Base-by-base conservation (phyloP, 257 asterid genomes). In the Verbena officinalis region DNA sequence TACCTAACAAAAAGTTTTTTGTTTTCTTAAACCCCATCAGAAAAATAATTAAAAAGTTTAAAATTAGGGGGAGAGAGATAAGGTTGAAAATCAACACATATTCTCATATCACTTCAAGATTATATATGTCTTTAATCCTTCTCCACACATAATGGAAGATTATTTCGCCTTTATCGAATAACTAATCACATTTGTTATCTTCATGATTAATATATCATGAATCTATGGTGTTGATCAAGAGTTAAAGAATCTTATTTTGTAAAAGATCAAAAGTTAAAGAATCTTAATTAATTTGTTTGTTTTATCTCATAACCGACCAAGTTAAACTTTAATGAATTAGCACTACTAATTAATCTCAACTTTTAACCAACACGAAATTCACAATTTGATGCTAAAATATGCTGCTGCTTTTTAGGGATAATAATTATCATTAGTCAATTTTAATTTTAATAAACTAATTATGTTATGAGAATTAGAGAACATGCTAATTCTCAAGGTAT, bases 201-300 rank as follows among this genome's bases (percentile, higher is more conserved):
- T n/a, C 42, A 11, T 59, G 44, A 14, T 36, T 5, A 15, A 4
- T 52, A 31, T 17, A 0, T 39, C 24, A 16, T 46, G 24, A 55
- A 33, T 51, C 22, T 55, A 50, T 39, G 52, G 59, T 36, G 33
- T 9, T 24, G 17, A 31, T 14, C 38, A 0, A 42, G 31, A 22
- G 15, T 70, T 66, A 45, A 59, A 53, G 75, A 57, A 77, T 58
- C 59, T 51, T 15, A n/a, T 8, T 20, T 11, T n/a, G n/a, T n/a
- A n/a, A n/a, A n/a, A n/a, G n/a, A n/a, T n/a, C n/a, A n/a, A n/a
- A n/a, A n/a, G n/a, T n/a, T 51, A 45, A 59, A 53, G 75, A 57
- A 77, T 58, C 59, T 51, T 15, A n/a, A n/a, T 20, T 11, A 4
- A 4, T 36, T 3, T 36, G 3, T 3, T 36, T 22, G 10, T 43